Conservation (phyloP, 192 early-diverging fungal species). For the Podila epigama region DNA sequence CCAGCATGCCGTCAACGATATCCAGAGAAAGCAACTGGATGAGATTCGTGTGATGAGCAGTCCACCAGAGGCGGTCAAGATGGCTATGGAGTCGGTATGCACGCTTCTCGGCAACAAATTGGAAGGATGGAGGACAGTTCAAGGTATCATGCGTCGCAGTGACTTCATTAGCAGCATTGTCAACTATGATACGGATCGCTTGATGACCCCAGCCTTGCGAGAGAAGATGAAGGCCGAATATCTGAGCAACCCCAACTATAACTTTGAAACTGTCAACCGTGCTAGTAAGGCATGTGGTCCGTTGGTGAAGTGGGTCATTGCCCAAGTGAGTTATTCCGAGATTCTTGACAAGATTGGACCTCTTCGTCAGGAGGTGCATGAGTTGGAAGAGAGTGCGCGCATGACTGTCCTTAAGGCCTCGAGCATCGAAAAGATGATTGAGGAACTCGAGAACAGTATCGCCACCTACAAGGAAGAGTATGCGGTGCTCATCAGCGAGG, state of each 20-base stretch:
- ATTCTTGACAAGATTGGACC: conserved; percentile 97
- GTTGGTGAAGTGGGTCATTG: conserved; percentile 96
- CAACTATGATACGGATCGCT: conserved; percentile 89
- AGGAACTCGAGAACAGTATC: conserved; percentile 87
- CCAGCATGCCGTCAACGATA: conserved; percentile 90
- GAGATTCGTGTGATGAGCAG: conserved; percentile 98
- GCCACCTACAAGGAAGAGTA: conserved; percentile 97
- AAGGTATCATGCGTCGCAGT: conserved; percentile 88
- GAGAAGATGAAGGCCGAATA: conserved; percentile 83
- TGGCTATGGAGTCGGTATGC: conserved; percentile 98
- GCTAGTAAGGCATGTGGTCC: conserved; percentile 99
- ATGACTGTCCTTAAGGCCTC: conserved; percentile 74
- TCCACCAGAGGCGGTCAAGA: conserved; percentile 94
- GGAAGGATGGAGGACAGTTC: conserved; percentile 92
- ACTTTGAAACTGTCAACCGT: conserved; percentile 95
- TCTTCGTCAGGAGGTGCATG: conserved; percentile 88
- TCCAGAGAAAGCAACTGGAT: conserved; percentile 96
- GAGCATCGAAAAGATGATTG: conserved; percentile 80
- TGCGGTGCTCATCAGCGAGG: conserved; percentile 93
- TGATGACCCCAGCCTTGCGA: conserved; percentile 78
- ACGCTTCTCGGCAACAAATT: conserved; percentile 86
- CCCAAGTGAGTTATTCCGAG: conserved; percentile 92
- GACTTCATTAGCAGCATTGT: conserved; percentile 98
- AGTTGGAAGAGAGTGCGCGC: conserved; percentile 82
- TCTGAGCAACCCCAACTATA: conserved; percentile 85